phyloP scores from a whole-genome alignment of 768 basidiomycete genomes.

The Amanita polypyramis region DNA sequence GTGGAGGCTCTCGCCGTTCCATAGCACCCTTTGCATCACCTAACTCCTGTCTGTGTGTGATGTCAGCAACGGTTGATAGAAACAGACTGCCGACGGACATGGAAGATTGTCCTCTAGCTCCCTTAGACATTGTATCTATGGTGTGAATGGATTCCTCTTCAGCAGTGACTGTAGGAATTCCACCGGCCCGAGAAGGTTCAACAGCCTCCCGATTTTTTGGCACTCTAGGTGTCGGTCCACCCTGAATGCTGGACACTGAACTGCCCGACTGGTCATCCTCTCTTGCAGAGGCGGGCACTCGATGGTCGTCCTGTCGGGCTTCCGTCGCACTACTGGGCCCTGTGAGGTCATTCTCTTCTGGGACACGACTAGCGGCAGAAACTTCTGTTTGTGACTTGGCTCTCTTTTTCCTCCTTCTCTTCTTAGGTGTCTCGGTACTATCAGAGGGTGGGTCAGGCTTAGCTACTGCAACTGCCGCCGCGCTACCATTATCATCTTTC shows the following conservation, averaged over 20 bases:
- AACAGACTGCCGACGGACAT: neutral
- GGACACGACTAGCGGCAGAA: neutral
- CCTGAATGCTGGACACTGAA: too few relatives aligned
- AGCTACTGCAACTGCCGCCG: neutral
- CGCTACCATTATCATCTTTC: neutral
- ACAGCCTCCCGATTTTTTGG: too few relatives aligned
- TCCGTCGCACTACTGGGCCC: neutral
- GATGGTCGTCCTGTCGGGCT: neutral
- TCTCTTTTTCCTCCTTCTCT: constrained; percentile 10
- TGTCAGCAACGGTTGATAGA: neutral
- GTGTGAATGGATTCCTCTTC: too few relatives aligned
- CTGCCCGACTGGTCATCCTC: neutral
- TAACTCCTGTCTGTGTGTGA: neutral
- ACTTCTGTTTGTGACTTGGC: neutral
- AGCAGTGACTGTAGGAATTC: too few relatives aligned
- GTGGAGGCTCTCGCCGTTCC: too few relatives aligned
- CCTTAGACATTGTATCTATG: neutral
- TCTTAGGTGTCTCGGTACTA: constrained; percentile 5
- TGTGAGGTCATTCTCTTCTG: neutral
- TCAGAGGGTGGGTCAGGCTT: neutral
- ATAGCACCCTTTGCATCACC: neutral
- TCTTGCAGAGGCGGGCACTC: neutral
- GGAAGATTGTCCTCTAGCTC: neutral
- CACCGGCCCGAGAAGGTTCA: too few relatives aligned
- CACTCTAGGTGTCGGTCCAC: too few relatives aligned